These are phyloP conservation scores for Erigeron canadensis DNA, from an alignment of 129 eudicot genomes.

Conservation along the genomic window DNA sequence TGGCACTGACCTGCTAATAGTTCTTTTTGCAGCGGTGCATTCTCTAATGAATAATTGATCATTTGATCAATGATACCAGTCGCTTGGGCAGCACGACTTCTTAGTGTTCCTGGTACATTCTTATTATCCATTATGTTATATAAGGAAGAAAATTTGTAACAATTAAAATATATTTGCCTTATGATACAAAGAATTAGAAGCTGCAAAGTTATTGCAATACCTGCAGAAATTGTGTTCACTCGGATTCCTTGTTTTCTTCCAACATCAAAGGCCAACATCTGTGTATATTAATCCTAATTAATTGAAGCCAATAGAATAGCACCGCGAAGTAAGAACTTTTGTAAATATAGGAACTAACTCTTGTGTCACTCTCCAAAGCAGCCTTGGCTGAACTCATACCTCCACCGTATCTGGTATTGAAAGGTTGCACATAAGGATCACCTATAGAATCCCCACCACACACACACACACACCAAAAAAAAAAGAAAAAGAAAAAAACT, in stretches of 20 bases:
- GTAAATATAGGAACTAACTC: not conserved
- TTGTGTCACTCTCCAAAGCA: slow-evolving; percentile 79
- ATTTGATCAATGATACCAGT: not conserved
- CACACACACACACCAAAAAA: not conserved
- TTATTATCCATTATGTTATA: no score
- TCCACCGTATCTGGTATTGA: slow-evolving; percentile 68
- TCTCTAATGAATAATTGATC: slow-evolving; percentile 2
- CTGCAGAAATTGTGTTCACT: slow-evolving; percentile 9
- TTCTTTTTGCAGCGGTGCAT: slow-evolving; percentile 8
- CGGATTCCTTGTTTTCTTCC: not conserved
- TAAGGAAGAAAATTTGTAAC: not conserved
- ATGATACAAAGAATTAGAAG: not conserved
- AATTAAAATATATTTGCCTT: not conserved
- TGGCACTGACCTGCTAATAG: slow-evolving; percentile 11
- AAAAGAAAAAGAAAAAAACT: not conserved
- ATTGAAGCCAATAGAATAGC: not conserved
- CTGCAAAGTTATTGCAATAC: not conserved
- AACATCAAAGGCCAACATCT: not conserved
- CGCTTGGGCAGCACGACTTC: slow-evolving; percentile 83
- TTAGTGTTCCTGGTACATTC: slow-evolving; percentile 55
- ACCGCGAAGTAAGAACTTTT: not conserved
- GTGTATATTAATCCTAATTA: not conserved
- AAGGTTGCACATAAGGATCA: not conserved
- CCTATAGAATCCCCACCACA: not conserved
- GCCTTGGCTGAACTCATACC: slow-evolving; percentile 98